Conservation (phyloP, 2,329 filamentous ascomycete species). For the Zarea fungicola region DNA sequence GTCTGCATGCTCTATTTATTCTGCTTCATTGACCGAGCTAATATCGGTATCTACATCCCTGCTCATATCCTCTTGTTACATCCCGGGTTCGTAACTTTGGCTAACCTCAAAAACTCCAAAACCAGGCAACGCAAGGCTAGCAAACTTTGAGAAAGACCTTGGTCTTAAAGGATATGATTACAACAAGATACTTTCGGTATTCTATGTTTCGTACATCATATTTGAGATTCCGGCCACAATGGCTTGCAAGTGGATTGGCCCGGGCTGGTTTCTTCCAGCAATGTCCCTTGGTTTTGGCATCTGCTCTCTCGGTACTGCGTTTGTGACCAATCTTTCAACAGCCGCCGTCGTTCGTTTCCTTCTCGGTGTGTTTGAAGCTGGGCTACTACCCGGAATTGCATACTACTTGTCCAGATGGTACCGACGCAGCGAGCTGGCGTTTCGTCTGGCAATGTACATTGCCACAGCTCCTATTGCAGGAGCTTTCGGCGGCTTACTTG, state of each 20-base stretch:
- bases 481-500: conserved; percentile 62
- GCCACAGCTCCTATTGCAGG: conserved; percentile 62
- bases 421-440: conserved; percentile 54
- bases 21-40: conserved; percentile 64
- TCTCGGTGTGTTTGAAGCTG: conserved; percentile 57
- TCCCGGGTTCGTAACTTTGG: too few species aligned
- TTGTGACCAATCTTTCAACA: conserved; percentile 45
- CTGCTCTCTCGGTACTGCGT: conserved; percentile 55
- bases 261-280: conserved; percentile 58
- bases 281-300: conserved; percentile 55
- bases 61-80: too few species aligned
- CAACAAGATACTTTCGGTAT: conserved; percentile 55
- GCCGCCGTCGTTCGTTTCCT: conserved; percentile 54
- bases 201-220: conserved; percentile 61
- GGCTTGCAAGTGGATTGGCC: conserved; percentile 58
- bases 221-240: conserved; percentile 61
- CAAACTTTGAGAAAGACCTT: conserved; percentile 53
- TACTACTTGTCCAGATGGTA: conserved; percentile 65
- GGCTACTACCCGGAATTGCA: conserved; percentile 60
- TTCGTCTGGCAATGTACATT: conserved; percentile 59
- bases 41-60: too few species aligned
- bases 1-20: conserved; percentile 54
- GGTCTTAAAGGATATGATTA: conserved; percentile 52
- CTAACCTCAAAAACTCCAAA: neutral
- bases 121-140: conserved; percentile 53